Base-by-base conservation (phyloP, 768 basidiomycete species). In the Tricholoma saponaceum region DNA sequence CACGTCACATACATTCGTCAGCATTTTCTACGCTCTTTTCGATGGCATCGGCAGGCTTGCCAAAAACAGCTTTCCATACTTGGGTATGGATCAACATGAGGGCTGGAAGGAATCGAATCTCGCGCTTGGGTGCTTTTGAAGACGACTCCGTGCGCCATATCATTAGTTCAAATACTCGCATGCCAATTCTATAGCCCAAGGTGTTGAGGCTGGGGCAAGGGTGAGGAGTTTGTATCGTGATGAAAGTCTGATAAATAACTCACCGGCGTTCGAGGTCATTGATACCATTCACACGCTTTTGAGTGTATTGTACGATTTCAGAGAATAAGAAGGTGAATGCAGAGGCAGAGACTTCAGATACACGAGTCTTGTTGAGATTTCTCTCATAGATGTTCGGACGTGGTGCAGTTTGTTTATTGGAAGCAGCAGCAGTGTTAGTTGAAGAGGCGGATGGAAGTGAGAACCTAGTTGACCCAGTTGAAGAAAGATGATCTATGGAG, bases 21-120 rank as follows among this genome's bases (percentile, higher is more conserved):
- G 91, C 87, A 58, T 96, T 93, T 71, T 97, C 95, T 0, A 98
- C 92, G 62, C 92, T 95, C 76, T 93, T 90, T 73, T 99, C 95
- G 56, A 99, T 85, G 2, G 90, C 93, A 69, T 98, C 96, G 20
- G 97, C 97, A 8, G 93, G 81, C 69, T 88, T 91, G 8, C 94
- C 94, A 66, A 96, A 99, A 16, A 95, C 89, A 28, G 94, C 90
- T 57, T 87, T 86, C 89, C 96, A 99, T 23, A 98, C 87, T 64
- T 96, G 92, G 1, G 93, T 95, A 65, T 98, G 96, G 52, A 99
- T 86, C 67, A 87, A 88, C 86, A 95, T 93, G 55, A 99, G 81
- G 3, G 91, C 89, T 5, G 94, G 92, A 16, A 98, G 80, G 63
- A 98, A 87, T 43, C 92, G 85, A 43, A 89, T 89, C 68, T 96